Percentiles rank a stretch among this genome's conserved stretches.
These are phyloP conservation scores for Globisporangium yorkense DNA, from an alignment of 352 stramenopile genomes.

Conservation along the genomic window DNA sequence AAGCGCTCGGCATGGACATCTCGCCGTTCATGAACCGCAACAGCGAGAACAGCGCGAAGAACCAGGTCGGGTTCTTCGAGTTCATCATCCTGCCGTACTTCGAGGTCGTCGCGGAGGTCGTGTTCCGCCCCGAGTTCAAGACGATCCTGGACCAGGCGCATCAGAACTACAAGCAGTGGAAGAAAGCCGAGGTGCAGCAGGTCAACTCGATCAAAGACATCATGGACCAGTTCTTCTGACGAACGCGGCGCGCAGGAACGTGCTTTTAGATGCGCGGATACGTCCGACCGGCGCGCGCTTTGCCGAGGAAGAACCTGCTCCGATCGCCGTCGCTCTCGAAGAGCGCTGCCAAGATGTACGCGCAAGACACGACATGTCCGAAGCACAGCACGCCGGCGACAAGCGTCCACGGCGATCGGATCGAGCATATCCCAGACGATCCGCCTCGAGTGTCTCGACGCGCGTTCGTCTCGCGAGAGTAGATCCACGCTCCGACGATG, in stretches of 20 bases:
- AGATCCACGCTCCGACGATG: conserved; percentile 52
- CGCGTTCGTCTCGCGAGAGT: conserved; percentile 27
- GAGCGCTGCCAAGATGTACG: conserved; percentile 67
- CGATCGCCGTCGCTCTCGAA: conserved; percentile 63
- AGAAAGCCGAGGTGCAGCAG: conserved; percentile 71
- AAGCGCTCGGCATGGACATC: conserved; percentile 80
- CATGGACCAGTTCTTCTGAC: conserved; percentile 61
- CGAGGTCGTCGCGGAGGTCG: conserved; percentile 67
- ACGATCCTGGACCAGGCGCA: conserved; percentile 76
- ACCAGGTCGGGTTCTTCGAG: conserved; percentile 83
- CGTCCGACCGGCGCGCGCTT: conserved; percentile 11
- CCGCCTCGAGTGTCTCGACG: neutral
- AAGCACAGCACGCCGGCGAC: conserved; percentile 31
- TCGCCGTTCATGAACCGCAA: conserved; percentile 92
- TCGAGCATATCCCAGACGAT: neutral
- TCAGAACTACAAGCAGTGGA: conserved; percentile 81
- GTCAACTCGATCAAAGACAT: conserved; percentile 85
- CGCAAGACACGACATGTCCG: conserved; percentile 52
- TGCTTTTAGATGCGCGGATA: conserved; percentile 17
- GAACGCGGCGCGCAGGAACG: conserved; percentile 2
- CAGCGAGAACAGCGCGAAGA: conserved; percentile 79
- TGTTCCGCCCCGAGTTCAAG: conserved; percentile 74
- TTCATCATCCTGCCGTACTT: conserved; percentile 85
- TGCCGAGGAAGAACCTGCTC: conserved; percentile 63
- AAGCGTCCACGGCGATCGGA: conserved; percentile 6